phyloP scores from a whole-genome alignment of 495 filamentous ascomycete species.

The Glarea lozoyensis region DNA sequence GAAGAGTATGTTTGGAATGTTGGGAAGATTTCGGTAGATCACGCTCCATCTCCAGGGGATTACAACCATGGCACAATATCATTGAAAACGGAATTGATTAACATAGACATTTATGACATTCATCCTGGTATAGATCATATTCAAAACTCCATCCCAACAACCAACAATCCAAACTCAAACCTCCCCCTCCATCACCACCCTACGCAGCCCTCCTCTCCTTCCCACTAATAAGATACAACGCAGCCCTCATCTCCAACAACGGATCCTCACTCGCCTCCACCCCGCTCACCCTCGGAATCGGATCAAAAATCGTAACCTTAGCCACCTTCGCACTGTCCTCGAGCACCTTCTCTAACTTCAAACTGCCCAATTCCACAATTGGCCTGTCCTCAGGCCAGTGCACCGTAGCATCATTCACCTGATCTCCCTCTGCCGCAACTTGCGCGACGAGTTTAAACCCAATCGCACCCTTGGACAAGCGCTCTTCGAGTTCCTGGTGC shows the following conservation, averaged over 20 bases:
- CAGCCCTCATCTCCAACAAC: constrained; percentile 40
- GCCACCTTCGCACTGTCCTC: constrained; percentile 31
- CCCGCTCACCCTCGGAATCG: constrained; percentile 42
- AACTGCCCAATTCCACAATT: constrained; percentile 38
- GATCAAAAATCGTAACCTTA: constrained; percentile 45
- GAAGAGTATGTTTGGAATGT: too few species aligned
- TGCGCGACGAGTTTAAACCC: constrained; percentile 38
- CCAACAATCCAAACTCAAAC: too few species aligned
- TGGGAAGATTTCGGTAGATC: too few species aligned
- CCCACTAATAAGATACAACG: constrained; percentile 44
- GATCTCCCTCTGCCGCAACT: constrained; percentile 39
- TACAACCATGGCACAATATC: too few species aligned
- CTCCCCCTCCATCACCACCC: too few species aligned
- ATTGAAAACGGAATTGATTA: too few species aligned
- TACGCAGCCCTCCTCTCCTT: constrained; percentile 29
- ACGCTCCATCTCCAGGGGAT: too few species aligned
- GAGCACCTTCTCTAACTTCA: constrained; percentile 31
- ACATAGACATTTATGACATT: too few species aligned
- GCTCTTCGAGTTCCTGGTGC: constrained; percentile 29
- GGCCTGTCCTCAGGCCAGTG: constrained; percentile 40
- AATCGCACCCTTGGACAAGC: constrained; percentile 26
- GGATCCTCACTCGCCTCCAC: constrained; percentile 42
- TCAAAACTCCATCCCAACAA: too few species aligned
- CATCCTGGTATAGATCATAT: too few species aligned
- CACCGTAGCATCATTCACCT: constrained; percentile 39